Base-by-base conservation (phyloP, 768 basidiomycete genomes). In the Termitomyces sp. region DNA sequence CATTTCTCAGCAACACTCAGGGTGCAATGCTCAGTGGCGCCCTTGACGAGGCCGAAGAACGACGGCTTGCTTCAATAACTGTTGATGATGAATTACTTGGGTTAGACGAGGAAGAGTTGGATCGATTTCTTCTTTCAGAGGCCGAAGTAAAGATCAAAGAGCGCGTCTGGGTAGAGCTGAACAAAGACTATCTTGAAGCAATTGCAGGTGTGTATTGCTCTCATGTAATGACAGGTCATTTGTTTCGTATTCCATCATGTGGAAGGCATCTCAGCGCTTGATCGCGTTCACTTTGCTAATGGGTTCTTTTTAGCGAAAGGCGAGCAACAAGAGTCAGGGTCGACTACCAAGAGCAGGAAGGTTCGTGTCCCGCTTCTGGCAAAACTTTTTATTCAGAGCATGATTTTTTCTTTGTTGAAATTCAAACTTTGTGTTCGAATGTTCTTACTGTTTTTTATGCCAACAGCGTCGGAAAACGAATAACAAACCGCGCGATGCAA, bases 121-220 rank as follows among this genome's bases (percentile, higher is more conserved):
- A 96, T 69, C 77, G 77, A 28, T 89, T 97, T 68, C 75, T 93
- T 57, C 73, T 95, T 26, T 84, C 80, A 8, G 87, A 88, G 38
- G 89, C 88, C 26, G 94, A 96, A 71, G 88, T 91, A 4, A 85
- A 78, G 69, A 79, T 93, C 67, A 98, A 91, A 71, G 92, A 93
- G 70, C 85, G 92, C 12, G 84, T 97, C 1, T 98, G 95, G 95
- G 93, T 95, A 50, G 93, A 95, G 73, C 77, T 93, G 67, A 97
- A 97, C 70, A 82, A 82, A 64, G 95, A 97, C 35, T 98, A 96
- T 70, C 74, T 98, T 38, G 89, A 94, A 69, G 86, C 88, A 16
- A 77, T 95, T 36, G 94, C 93, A 55, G 90, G 93, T 91, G 64
- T 70, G 83, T 76, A 60, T 32, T 41, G 36, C 63, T 36, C 35